Evolutionary conservation across 192 early-diverging fungal species (phyloP), one percentile per base, ranked within the genome.

Genomic region (Backusella macrospora): DNA sequence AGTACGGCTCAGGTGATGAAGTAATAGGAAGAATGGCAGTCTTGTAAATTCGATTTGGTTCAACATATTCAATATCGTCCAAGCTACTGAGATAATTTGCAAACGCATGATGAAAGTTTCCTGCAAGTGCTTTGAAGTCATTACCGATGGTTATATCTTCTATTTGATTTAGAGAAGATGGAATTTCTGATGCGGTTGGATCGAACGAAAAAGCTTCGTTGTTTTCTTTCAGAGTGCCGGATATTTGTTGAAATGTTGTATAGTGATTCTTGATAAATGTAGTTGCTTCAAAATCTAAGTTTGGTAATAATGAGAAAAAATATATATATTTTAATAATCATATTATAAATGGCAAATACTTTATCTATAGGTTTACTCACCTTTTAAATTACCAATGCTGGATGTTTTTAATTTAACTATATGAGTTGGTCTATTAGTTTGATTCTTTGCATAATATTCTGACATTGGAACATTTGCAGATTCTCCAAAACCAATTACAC

Each of bases 1-100:
- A 26, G 9, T 59, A 59, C 23, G 52, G 52, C 26, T 13, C 9
- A 59, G 52, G 52, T 59, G 6, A 18, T 0, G 23, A 59, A 4
- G 21, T 59, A 23, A 23, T 23, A 59, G 21, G 52, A 5, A 62
- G 12, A 15, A 78, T 39, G 9, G 38, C 23, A 2, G 77, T 42
- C 12, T 69, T 43, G 55, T 70, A 78, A 26, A 70, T 15, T 46
- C 73, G 59, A 64, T 78, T 78, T 15, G 71, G 43, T 43, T 78
- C 77, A 6, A 74, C 68, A 18, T 78, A 73, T 29, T 78, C 77
- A 62, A 78, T 49, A 15, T 63, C 72, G 26, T 39, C 45, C 5
- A 46, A 43, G 0, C 70, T 44, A 9, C 29, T 14, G 8, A 78
- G 72, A 48, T 70, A 78, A 9, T 73, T 63, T 3, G 68, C 49